phyloP scores from a whole-genome alignment of 2,329 filamentous ascomycete genomes.

The Geosmithia flava region DNA sequence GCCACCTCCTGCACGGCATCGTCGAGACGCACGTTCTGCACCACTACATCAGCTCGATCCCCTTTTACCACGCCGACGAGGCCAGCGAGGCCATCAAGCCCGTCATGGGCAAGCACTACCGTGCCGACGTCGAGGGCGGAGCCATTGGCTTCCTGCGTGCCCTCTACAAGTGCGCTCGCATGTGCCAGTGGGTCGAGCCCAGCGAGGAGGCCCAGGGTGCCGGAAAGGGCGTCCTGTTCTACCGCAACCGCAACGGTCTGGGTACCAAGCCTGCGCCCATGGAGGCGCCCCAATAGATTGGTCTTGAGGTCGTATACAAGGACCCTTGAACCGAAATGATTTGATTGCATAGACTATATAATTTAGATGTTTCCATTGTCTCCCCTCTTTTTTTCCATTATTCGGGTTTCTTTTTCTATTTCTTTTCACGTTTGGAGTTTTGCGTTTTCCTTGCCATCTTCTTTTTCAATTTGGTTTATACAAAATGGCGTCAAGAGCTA shows the following conservation, averaged over 20 bases:
- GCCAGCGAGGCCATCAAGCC: conserved; percentile 87
- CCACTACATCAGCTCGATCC: conserved; percentile 93
- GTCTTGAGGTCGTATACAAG: no score
- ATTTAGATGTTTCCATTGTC: no score
- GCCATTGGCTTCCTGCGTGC: conserved; percentile 72
- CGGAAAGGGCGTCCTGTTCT: conserved; percentile 80
- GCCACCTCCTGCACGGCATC: conserved; percentile 84
- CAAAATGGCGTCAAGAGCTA: no score
- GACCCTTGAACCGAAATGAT: not conserved
- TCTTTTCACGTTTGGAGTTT: no score
- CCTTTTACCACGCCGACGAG: conserved; percentile 94
- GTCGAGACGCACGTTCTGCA: conserved; percentile 96
- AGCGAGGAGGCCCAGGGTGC: conserved; percentile 69
- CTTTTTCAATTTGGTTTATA: no score
- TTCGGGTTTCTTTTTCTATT: no score
- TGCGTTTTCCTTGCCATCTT: no score
- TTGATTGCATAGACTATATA: not conserved
- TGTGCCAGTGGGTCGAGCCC: conserved; percentile 97
- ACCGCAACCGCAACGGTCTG: conserved; percentile 76
- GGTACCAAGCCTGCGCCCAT: not conserved
- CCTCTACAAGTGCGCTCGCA: conserved; percentile 68
- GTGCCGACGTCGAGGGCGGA: conserved; percentile 66
- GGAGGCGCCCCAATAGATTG: not conserved
- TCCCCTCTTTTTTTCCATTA: no score
- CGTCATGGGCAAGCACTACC: conserved; percentile 94